phyloP scores from a whole-genome alignment of 352 stramenopile genomes.

The Phytophthora parvispora region DNA sequence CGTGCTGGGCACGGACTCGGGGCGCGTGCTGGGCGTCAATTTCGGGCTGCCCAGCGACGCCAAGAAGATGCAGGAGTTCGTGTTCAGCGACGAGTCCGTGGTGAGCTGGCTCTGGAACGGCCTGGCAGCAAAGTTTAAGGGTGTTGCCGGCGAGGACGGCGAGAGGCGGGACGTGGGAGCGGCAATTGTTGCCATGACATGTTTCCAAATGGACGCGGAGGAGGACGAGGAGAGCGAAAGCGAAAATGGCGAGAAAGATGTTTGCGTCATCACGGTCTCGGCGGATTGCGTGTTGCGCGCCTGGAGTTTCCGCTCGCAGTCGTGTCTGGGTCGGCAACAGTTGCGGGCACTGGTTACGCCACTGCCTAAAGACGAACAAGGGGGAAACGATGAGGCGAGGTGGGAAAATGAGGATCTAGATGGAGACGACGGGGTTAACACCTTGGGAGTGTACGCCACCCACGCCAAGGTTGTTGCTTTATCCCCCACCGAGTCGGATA shows the following conservation, averaged over 20 bases:
- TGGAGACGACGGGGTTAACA: conserved; percentile 28
- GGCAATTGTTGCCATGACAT: conserved; percentile 66
- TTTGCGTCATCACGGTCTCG: conserved; percentile 77
- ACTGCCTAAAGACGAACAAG: conserved; percentile 11
- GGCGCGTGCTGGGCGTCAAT: conserved; percentile 75
- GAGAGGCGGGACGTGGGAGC: conserved; percentile 30
- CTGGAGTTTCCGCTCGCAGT: conserved; percentile 78
- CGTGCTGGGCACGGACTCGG: conserved; percentile 68
- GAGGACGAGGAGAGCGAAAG: conserved; percentile 37
- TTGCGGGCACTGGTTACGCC: conserved; percentile 47
- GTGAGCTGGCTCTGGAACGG: conserved; percentile 80
- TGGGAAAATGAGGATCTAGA: conserved; percentile 52
- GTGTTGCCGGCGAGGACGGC: conserved; percentile 36
- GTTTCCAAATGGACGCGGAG: conserved; percentile 67
- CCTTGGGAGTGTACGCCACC: conserved; percentile 42
- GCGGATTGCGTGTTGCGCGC: conserved; percentile 72
- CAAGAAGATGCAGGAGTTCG: conserved; percentile 68
- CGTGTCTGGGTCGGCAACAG: conserved; percentile 72
- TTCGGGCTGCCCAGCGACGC: conserved; percentile 62
- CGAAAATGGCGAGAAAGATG: conserved; percentile 39
- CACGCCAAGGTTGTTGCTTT: conserved; percentile 73
- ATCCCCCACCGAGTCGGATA: conserved; percentile 58
- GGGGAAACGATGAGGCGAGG: conserved; percentile 23
- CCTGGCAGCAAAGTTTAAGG: conserved; percentile 50
- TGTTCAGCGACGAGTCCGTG: conserved; percentile 78